Evolutionary conservation across 2,329 filamentous ascomycete species (phyloP).

Genomic region (Cercospora nicotianae): DNA sequence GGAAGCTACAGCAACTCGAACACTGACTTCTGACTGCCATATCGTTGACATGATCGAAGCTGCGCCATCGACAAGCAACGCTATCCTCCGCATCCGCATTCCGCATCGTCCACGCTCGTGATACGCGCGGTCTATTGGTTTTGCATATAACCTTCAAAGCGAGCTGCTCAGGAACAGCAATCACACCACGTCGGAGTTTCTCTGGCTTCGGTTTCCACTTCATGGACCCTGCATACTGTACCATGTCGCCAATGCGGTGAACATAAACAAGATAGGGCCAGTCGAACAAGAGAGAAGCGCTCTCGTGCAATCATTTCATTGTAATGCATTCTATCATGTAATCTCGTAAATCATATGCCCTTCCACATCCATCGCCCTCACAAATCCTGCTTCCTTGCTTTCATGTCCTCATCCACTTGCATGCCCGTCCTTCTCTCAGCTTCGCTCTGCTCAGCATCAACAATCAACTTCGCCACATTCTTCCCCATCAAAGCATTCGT

Average conservation of each 20-base stretch:
- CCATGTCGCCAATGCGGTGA: not conserved
- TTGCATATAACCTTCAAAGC: not conserved
- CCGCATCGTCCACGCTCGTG: not conserved
- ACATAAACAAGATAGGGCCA: not conserved
- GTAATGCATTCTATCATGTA: not conserved
- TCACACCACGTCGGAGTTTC: not conserved
- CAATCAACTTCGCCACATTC: conserved; percentile 73
- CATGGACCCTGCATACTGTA: not conserved
- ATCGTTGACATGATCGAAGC: not conserved
- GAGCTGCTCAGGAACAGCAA: not conserved
- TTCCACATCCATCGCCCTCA: not conserved
- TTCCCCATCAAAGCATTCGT: conserved; percentile 88
- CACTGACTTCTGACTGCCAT: not conserved
- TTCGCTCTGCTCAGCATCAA: conserved; percentile 46
- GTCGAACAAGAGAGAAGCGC: too few species aligned
- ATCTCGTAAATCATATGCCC: not conserved
- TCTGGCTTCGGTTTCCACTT: not conserved
- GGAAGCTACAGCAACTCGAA: not conserved
- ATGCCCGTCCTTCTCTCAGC: not conserved
- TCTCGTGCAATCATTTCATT: not conserved
- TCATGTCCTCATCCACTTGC: too few species aligned
- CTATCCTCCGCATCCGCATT: not conserved
- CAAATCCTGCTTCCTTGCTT: not conserved
- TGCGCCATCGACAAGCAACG: not conserved
- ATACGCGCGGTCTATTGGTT: not conserved